These are phyloP conservation scores for Vigna reflexopilosa DNA, from an alignment of 306 rosid genomes.

Conservation along the genomic window DNA sequence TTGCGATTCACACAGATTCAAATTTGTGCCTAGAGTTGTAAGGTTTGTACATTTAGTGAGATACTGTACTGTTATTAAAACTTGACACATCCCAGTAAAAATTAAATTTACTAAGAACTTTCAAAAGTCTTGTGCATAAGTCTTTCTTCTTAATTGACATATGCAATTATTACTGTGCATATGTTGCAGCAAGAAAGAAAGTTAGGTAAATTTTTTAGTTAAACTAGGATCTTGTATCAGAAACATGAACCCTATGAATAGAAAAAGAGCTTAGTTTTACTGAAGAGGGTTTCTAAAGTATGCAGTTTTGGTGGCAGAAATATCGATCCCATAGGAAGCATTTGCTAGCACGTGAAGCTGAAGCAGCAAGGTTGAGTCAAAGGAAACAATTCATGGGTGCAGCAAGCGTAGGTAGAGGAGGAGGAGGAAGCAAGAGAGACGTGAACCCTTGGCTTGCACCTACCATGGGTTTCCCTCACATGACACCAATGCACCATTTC, in stretches of 20 bases:
- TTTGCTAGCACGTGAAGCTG: constrained; percentile 92
- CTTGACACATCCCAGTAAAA: too few species aligned
- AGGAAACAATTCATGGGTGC: constrained; percentile 65
- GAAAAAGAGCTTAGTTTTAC: not conserved
- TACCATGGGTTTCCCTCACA: constrained; percentile 87
- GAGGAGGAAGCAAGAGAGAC: constrained; percentile 59
- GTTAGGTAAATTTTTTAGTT: not conserved
- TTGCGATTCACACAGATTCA: too few species aligned
- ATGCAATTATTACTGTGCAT: too few species aligned
- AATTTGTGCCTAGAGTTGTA: too few species aligned
- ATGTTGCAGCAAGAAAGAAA: not conserved
- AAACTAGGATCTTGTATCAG: not conserved
- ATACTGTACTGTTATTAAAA: too few species aligned
- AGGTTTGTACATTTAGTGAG: too few species aligned
- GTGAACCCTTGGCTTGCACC: constrained; percentile 74
- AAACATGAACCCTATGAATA: not conserved
- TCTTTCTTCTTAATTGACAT: not conserved
- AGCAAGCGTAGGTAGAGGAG: constrained; percentile 22
- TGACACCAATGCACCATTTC: constrained; percentile 61
- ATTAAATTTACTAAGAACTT: too few species aligned
- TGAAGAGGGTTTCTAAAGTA: constrained; percentile 6
- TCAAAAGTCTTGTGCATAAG: too few species aligned
- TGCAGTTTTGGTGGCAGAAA: constrained; percentile 59
- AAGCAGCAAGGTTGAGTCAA: constrained; percentile 92
- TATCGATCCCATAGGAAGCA: constrained; percentile 92